phyloP scores from a whole-genome alignment of 164 flowering plant species.

The Sextonia rubra region DNA sequence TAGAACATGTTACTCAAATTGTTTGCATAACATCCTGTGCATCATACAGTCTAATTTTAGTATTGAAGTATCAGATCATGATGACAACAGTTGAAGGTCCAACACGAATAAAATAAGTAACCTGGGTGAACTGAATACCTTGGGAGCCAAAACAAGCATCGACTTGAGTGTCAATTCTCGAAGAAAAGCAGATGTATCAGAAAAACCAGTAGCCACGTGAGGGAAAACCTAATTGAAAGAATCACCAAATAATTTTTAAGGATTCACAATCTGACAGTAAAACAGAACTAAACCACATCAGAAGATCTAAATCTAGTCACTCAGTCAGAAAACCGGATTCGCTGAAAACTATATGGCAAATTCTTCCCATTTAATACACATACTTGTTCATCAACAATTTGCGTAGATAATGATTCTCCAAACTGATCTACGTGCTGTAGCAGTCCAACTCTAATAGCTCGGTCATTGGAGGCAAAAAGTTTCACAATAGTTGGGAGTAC shows the following conservation, averaged over 20 bases:
- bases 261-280: constrained; percentile 5
- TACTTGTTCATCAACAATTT: constrained; percentile 98
- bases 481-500: constrained; percentile 88
- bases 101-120: background rate
- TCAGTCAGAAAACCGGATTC: background rate
- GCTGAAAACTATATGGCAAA: background rate
- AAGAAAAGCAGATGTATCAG: constrained; percentile 89
- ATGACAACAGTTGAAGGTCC: background rate
- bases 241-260: constrained; percentile 15
- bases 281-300: background rate
- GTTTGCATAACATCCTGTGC: too few species aligned
- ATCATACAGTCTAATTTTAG: too few species aligned
- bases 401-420: constrained; percentile 87
- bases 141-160: constrained; percentile 93
- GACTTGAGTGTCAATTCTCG: constrained; percentile 96
- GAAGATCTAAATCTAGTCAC: background rate
- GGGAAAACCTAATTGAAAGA: constrained; percentile 68
- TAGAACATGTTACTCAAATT: too few species aligned
- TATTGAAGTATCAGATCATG: too few species aligned
- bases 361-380: constrained; percentile 18
- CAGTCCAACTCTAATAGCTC: constrained; percentile 83
- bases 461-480: constrained; percentile 84
- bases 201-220: constrained; percentile 89
- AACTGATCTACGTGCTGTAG: constrained; percentile 93
- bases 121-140: too few species aligned